Conservation (phyloP, 805 yeast species). For the Metschnikowia corniflorae region DNA sequence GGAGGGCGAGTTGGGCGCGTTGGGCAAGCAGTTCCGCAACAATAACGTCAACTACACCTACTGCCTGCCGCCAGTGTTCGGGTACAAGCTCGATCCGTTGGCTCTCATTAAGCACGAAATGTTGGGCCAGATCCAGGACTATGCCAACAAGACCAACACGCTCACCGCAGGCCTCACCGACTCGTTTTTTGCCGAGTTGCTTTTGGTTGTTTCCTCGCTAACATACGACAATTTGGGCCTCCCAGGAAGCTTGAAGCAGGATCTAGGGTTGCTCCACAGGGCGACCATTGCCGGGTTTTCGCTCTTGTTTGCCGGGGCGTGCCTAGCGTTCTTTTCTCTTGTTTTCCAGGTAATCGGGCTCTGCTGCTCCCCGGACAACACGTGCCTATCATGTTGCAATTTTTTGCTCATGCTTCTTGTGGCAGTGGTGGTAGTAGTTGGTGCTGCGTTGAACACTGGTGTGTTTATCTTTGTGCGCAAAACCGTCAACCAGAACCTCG, state of each 20-base stretch:
- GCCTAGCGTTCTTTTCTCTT: slow-evolving; percentile 42
- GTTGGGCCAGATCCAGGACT: slow-evolving; percentile 23
- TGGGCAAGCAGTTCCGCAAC: slow-evolving; percentile 25
- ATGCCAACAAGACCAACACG: slow-evolving; percentile 22
- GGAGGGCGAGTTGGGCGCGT: slow-evolving; percentile 10
- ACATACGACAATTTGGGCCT: slow-evolving; percentile 37
- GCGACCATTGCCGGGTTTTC: slow-evolving; percentile 57
- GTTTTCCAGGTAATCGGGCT: slow-evolving; percentile 45
- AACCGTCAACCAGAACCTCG: slow-evolving; percentile 47
- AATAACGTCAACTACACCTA: slow-evolving; percentile 35
- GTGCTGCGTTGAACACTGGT: slow-evolving; percentile 61
- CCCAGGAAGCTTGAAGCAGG: slow-evolving; percentile 51
- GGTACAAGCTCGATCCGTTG: slow-evolving; percentile 56
- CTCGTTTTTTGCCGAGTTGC: slow-evolving; percentile 9
- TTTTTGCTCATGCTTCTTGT: slow-evolving; percentile 44
- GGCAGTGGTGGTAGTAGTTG: slow-evolving; percentile 41
- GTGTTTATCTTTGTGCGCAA: slow-evolving; percentile 47
- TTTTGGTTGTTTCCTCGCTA: slow-evolving; percentile 14
- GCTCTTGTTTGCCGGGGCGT: slow-evolving; percentile 29
- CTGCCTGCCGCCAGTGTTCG: slow-evolving; percentile 55
- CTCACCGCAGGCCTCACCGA: slow-evolving; percentile 11
- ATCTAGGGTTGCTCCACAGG: slow-evolving; percentile 42
- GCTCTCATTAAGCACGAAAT: slow-evolving; percentile 32
- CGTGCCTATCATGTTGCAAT: slow-evolving; percentile 44
- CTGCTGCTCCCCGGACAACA: slow-evolving; percentile 42